Evolutionary conservation across 495 filamentous ascomycete species (phyloP).

Genomic region (Mycothermus thermophilus): DNA sequence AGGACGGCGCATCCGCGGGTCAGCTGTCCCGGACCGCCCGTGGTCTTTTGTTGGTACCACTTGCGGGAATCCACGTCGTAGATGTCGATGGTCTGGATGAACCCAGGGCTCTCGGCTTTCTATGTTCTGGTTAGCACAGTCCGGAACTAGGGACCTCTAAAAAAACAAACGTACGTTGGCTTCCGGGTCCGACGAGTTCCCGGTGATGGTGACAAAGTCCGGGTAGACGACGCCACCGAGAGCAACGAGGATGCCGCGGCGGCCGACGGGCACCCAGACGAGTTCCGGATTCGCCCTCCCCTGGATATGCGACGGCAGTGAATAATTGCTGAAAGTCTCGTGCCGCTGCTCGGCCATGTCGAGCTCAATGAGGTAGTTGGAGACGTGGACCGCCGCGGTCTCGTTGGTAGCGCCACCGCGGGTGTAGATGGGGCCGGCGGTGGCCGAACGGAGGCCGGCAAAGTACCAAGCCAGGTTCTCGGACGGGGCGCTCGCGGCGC

Average conservation of each 20-base stretch:
- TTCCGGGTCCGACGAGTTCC: constrained; percentile 22
- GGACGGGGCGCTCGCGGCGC: constrained; percentile 48
- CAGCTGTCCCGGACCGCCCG: constrained; percentile 42
- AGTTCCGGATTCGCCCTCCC: constrained; percentile 49
- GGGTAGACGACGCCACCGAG: constrained; percentile 54
- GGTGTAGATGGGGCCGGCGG: constrained; percentile 33
- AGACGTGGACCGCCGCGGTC: constrained; percentile 22
- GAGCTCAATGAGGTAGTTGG: constrained; percentile 44
- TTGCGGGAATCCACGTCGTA: constrained; percentile 46
- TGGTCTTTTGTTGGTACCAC: constrained; percentile 53
- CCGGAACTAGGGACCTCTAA: background rate
- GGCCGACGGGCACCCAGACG: constrained; percentile 56
- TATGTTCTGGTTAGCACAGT: constrained; percentile 10
- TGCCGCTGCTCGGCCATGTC: constrained; percentile 40
- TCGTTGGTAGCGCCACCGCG: constrained; percentile 12
- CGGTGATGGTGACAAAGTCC: constrained; percentile 14
- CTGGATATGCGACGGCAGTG: constrained; percentile 35
- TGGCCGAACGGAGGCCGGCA: constrained; percentile 40
- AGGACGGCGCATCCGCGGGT: constrained; percentile 55
- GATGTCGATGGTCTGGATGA: constrained; percentile 52
- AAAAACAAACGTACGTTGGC: constrained; percentile 28
- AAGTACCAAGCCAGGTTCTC: constrained; percentile 66
- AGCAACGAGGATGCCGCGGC: constrained; percentile 47
- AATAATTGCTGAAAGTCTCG: constrained; percentile 42
- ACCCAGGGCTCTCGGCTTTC: constrained; percentile 37